Conservation (phyloP, 495 filamentous ascomycete species). For the Penicillium manginii region DNA sequence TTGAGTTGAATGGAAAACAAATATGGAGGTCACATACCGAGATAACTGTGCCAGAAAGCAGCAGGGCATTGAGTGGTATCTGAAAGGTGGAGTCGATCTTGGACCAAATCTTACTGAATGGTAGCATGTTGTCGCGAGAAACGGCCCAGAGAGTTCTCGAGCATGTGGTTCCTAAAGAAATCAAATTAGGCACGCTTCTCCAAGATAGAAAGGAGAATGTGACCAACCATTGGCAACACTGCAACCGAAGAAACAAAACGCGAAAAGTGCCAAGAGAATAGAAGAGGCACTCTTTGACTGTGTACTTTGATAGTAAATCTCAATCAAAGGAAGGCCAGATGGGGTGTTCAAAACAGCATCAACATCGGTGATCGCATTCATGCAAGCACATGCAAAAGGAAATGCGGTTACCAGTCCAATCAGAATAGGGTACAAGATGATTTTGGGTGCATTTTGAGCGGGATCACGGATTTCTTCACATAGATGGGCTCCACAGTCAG, state of each 20-base stretch:
- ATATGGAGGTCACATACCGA: constrained; percentile 2
- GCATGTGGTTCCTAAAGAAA: constrained; percentile 6
- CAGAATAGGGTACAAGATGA: constrained; percentile 12
- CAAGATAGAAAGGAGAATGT: background rate
- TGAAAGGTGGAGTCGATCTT: constrained; percentile 3
- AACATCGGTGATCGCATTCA: constrained; percentile 13
- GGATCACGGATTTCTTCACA: constrained; percentile 14
- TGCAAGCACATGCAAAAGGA: constrained; percentile 13
- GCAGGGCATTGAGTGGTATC: constrained; percentile 12
- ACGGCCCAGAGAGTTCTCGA: constrained; percentile 17
- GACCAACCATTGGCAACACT: constrained; percentile 12
- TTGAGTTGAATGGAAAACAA: background rate
- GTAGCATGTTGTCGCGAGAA: constrained; percentile 8
- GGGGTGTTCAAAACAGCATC: constrained; percentile 13
- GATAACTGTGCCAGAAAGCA: constrained; percentile 7
- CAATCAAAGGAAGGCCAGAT: constrained; percentile 13
- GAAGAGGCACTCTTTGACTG: constrained; percentile 10
- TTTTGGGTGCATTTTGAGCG: constrained; percentile 9
- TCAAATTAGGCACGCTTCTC: background rate
- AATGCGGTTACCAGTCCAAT: constrained; percentile 10
- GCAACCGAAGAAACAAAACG: constrained; percentile 18
- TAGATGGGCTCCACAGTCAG: constrained; percentile 14
- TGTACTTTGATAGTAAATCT: constrained; percentile 18
- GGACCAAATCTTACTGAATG: constrained; percentile 10
- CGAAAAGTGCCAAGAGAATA: constrained; percentile 12